Base-by-base conservation (phyloP, 768 basidiomycete genomes). In the Obba rivulosa region DNA sequence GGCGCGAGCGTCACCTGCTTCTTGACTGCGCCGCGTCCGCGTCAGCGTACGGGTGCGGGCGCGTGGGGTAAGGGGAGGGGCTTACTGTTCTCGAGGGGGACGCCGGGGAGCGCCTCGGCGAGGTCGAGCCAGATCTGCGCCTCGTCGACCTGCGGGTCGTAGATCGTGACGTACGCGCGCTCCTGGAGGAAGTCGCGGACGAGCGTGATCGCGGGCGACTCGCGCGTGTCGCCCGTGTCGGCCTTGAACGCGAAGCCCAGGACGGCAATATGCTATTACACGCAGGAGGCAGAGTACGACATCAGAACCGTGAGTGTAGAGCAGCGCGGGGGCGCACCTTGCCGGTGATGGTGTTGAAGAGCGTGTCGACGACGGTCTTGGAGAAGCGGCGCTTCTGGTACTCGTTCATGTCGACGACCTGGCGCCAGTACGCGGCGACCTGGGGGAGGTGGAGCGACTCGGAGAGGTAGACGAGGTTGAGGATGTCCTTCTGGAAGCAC, bases 401-500 rank as follows among this genome's bases (percentile, higher is more conserved):
- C 69, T 98, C 94, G 70, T 99, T 98, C 87, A 98, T 89, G 62
- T 90, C 85, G 21, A 97, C 94, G 31, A 99, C 94, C 65, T 94
- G 88, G 45, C 80, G 79, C 96, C 96, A 99, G 76, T 99, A 99
- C 16, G 85, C 87, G 24, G 95, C 96, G 22, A 99, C 94, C 67
- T 97, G 92, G 34, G 94, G 93, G 46, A 99, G 78, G 69, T 98
- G 92, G 47, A 92, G 71, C 54, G 87, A 92, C 72, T 98, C 94
- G 63, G 83, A 87, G 38, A 99, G 82, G 73, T 99, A 99, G 39
- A 98, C 96, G 53, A 99, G 77, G 75, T 99, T 99, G 62, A 99
- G 83, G 68, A 98, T 98, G 64, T 99, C 95, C 69, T 99, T 98
- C 73, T 98, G 95, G 89, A 99, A 99, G 74, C 95, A 99, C 11